phyloP scores from a whole-genome alignment of 768 basidiomycete species.

The Tylopilus sp. region DNA sequence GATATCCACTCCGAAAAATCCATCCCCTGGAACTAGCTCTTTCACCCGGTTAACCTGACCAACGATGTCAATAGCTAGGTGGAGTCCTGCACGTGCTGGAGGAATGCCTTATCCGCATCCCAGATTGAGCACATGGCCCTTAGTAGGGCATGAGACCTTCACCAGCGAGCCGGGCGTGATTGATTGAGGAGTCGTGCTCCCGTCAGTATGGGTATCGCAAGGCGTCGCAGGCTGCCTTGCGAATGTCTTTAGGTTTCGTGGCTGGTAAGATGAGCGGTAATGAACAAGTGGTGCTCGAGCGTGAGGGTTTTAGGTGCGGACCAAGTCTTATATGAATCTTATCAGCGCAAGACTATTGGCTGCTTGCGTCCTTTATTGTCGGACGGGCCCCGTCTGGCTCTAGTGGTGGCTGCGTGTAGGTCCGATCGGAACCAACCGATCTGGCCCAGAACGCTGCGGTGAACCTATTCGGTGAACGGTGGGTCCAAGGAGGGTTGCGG shows the following conservation, averaged over 20 bases:
- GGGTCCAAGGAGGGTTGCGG: not conserved
- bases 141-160: not conserved
- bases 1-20: conserved; percentile 8
- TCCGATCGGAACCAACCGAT: too few relatives aligned
- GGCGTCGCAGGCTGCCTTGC: conserved; percentile 1
- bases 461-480: conserved; percentile 1
- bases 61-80: conserved; percentile 1
- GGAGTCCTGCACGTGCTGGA: conserved; percentile 2
- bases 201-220: conserved; percentile 1
- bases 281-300: conserved; percentile 13
- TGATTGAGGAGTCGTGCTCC: not conserved
- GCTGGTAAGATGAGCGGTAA: conserved; percentile 16
- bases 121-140: conserved; percentile 4
- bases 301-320: not conserved
- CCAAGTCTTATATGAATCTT: not conserved
- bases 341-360: conserved; percentile 3
- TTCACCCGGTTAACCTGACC: conserved; percentile 9
- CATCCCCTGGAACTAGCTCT: conserved; percentile 1
- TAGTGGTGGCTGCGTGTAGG: too few relatives aligned
- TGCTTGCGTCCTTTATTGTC: too few relatives aligned
- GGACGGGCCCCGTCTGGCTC: too few relatives aligned
- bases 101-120: conserved; percentile 11
- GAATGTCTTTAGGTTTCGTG: conserved; percentile 8
- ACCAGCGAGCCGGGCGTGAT: conserved; percentile 2
- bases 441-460: not conserved